These are phyloP conservation scores for Cutaneotrichosporon dermatis DNA, from an alignment of 1,284 basidiomycete genomes.

Conservation along the genomic window DNA sequence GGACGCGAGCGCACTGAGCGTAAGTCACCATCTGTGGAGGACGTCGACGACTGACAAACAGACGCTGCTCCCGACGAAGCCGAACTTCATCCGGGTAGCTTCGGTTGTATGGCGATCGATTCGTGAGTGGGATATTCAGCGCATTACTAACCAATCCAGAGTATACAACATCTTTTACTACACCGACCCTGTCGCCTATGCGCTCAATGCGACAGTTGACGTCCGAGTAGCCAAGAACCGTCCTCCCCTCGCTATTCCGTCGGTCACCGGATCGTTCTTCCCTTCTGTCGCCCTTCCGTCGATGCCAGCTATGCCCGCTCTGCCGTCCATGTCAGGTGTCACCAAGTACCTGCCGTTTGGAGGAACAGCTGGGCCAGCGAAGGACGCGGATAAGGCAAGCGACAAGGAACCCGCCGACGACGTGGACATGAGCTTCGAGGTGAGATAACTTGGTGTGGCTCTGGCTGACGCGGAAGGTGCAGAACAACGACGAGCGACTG, in stretches of 20 bases:
- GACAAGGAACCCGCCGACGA: slow-evolving; percentile 21
- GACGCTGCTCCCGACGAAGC: slow-evolving; percentile 13
- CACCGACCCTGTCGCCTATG: slow-evolving; percentile 54
- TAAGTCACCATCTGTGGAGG: slow-evolving; percentile 13
- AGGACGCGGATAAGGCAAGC: no score
- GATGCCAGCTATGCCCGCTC: slow-evolving; percentile 24
- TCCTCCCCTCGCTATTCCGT: slow-evolving; percentile 51
- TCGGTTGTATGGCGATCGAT: slow-evolving; percentile 55
- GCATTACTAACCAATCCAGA: slow-evolving; percentile 6
- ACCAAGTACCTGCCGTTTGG: slow-evolving; percentile 40
- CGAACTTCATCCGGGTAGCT: slow-evolving; percentile 51
- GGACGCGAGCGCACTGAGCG: slow-evolving; percentile 52
- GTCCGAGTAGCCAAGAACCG: slow-evolving; percentile 43
- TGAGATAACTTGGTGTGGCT: no score
- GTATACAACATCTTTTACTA: slow-evolving; percentile 55
- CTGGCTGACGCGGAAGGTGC: slow-evolving; percentile 26
- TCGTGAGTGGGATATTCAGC: slow-evolving; percentile 20
- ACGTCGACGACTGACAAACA: slow-evolving; percentile 1
- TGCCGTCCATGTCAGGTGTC: slow-evolving; percentile 32
- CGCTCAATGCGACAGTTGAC: slow-evolving; percentile 46
- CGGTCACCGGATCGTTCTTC: slow-evolving; percentile 38
- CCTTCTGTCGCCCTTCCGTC: slow-evolving; percentile 45
- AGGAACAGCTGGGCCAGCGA: background rate
- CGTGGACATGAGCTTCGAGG: slow-evolving; percentile 38
- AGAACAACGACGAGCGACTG: slow-evolving; percentile 15